phyloP scores from a whole-genome alignment of 306 rosid genomes.

The Acacia melanoxylon region DNA sequence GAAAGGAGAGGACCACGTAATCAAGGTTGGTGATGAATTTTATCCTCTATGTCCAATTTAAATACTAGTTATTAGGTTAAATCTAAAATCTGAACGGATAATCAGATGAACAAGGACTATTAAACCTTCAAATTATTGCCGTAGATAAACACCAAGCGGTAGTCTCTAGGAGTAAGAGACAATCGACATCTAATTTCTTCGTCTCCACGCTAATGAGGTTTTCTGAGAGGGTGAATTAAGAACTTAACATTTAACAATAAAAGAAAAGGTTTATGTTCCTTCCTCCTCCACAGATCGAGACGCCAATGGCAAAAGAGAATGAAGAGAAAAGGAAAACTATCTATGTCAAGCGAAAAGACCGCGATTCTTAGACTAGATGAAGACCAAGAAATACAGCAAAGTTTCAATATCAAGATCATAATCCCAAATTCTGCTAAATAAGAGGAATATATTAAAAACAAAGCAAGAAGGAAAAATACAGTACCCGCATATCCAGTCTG shows the following conservation, averaged over 20 bases:
- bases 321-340: background rate
- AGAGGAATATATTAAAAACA: background rate
- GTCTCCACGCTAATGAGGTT: background rate
- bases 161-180: background rate
- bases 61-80: conserved; percentile 4
- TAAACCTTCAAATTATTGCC: background rate
- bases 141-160: background rate
- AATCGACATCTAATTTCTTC: background rate
- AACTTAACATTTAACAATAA: background rate
- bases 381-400: background rate
- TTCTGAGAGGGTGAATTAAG: background rate
- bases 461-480: background rate
- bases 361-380: background rate
- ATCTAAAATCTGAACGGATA: background rate
- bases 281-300: background rate
- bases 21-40: background rate
- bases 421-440: background rate
- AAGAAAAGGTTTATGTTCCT: background rate
- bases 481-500: conserved; percentile 52
- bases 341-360: background rate
- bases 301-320: background rate
- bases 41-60: conserved; percentile 15
- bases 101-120: background rate
- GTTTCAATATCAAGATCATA: background rate
- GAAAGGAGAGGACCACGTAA: background rate